Evolutionary conservation across 2,329 filamentous ascomycete genomes (phyloP), one percentile per base, ranked within the genome.

Genomic region (Cladophialophora carrionii): DNA sequence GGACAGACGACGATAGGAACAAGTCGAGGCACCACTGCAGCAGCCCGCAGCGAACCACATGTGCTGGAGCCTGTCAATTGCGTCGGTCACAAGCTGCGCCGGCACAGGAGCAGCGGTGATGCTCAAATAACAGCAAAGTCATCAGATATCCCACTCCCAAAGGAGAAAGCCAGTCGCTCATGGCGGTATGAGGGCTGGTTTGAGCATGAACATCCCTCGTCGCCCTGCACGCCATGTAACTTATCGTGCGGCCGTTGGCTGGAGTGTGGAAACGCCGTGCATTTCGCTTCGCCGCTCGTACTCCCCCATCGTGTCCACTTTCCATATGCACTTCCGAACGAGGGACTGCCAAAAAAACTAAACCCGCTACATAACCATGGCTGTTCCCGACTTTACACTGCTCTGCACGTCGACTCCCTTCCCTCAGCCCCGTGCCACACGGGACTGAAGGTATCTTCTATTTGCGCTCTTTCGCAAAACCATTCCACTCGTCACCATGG

Each of bases 401-500:
- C 63, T 66, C 34, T 66, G 61, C 64, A 69, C 63, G 66, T 69
- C 64, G 61, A 65, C 69, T 68, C 63, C 69, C 69, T 64, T 72
- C 72, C 72, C 71, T 71, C 72, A 73, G 71, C 75, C 77, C 78
- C 78, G 76, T 78, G 76, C 74, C 70, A 72, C 71, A 74, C 77
- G 78, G 79, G 78, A 77, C 76, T 81, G 76, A 80, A 78, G 73
- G 76, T 74, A 14, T 60, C 74, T 73, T 48, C 57, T 31, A 63
- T 56, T 57, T 63, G 59, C 66, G 64, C 65, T 61, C 52, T 62
- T 41, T 61, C 63, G 65, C 63, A 67, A 61, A 67, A 26, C 59
- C 56, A 26, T 20, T 32, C 37, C 26, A 24, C 54, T 54, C 60
- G n/a, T 43, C 70, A 68, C 66, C 64, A 68, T 75, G 72, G 74